Percentiles rank a stretch among this genome's conserved stretches.
Evolutionary conservation across 257 asterid species (phyloP).

Genomic region (Capsicum rhomboideum): DNA sequence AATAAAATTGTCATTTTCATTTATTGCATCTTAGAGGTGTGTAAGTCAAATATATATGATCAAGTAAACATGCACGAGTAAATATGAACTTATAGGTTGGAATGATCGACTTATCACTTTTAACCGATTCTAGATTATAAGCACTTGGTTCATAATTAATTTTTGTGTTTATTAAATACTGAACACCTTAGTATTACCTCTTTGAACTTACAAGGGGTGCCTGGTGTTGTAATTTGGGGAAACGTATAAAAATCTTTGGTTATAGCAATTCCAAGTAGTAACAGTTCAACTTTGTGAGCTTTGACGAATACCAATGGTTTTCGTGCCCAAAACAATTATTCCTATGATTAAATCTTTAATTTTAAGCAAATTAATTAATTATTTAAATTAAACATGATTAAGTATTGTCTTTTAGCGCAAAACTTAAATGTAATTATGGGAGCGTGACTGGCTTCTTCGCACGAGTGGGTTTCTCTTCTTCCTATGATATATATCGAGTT

Average conservation of each 20-base stretch:
- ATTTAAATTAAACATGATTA: slow-evolving; percentile 9
- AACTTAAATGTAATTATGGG: slow-evolving; percentile 7
- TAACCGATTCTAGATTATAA: neutral
- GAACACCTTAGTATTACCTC: neutral
- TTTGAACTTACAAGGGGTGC: neutral
- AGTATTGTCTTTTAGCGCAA: neutral
- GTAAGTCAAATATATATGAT: neutral
- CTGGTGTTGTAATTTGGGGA: neutral
- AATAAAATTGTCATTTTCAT: neutral
- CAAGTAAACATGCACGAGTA: too few species aligned
- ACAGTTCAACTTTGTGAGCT: neutral
- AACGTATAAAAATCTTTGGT: neutral
- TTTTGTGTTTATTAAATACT: neutral
- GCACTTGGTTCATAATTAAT: neutral
- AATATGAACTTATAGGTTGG: neutral
- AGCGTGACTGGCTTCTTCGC: slow-evolving; percentile 54
- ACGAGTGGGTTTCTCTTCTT: slow-evolving; percentile 51
- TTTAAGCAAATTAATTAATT: slow-evolving; percentile 4
- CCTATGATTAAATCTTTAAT: slow-evolving; percentile 10
- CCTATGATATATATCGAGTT: slow-evolving; percentile 1
- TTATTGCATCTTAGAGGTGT: neutral
- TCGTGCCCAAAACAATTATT: slow-evolving; percentile 11
- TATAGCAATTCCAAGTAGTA: neutral
- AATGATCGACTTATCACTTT: neutral
- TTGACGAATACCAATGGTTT: slow-evolving; percentile 15